Conservation (phyloP, 2,329 filamentous ascomycete genomes). For the Aureobasidium sp. region DNA sequence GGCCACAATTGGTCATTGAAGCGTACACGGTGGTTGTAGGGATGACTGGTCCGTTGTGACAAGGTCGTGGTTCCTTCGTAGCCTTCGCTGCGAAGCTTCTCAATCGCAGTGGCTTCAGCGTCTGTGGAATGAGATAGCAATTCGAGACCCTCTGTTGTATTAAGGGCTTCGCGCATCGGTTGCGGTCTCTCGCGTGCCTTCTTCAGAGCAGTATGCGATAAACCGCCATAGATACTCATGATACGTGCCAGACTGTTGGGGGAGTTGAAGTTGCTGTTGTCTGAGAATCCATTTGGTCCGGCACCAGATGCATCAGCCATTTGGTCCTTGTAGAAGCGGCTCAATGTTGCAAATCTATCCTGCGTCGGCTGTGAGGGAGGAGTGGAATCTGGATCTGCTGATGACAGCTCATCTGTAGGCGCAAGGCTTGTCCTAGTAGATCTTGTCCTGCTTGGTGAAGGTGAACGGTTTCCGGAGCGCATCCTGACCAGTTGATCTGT, state of each 20-base stretch:
- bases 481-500: conserved; percentile 53
- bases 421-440: conserved; percentile 1
- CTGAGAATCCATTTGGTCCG: conserved; percentile 42
- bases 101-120: conserved; percentile 52
- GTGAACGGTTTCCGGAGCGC: conserved; percentile 20
- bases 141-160: conserved; percentile 60
- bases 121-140: conserved; percentile 38
- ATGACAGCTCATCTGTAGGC: not conserved
- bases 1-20: conserved; percentile 73
- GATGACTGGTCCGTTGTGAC: conserved; percentile 43
- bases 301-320: conserved; percentile 57
- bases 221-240: conserved; percentile 78
- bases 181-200: conserved; percentile 60
- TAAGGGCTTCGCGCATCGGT: conserved; percentile 73
- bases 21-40: conserved; percentile 43
- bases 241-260: conserved; percentile 79
- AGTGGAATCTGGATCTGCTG: conserved; percentile 19
- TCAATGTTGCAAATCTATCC: conserved; percentile 66
- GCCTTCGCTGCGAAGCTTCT: conserved; percentile 49
- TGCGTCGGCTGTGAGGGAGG: conserved; percentile 39
- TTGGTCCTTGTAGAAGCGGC: conserved; percentile 75
- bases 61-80: conserved; percentile 57
- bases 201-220: conserved; percentile 54
- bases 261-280: conserved; percentile 56
- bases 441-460: conserved; percentile 5